Evolutionary conservation across 768 basidiomycete species (phyloP), one percentile per base, ranked within the genome.

Genomic region (Lactifluus subvellereus): DNA sequence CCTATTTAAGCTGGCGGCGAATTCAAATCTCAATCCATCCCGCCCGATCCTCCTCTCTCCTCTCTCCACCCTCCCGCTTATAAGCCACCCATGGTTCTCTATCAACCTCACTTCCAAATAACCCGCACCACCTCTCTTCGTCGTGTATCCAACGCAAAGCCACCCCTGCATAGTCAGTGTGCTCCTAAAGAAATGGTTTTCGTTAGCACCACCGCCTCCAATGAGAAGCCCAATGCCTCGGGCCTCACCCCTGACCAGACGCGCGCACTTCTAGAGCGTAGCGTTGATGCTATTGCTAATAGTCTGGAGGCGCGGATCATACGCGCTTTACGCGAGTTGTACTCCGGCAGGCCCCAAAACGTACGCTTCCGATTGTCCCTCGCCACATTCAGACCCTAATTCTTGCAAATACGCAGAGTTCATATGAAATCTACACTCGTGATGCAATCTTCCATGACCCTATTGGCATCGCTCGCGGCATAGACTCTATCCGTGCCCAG

Each of bases 391-490:
- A 48, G 20, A 16, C 54, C 14, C 27, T 35, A 30, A 35, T 3
- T 30, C 18, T 42, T 14, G 9, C 7, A 30, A 9, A 43, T 22
- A 22, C 18, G 1, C 57, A 80, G 80, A 70, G 59, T n/a, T 75
- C 80, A 4, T 81, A 81, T 62, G 69, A 72, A 59, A 73, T 80
- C 9, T 81, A 80, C 55, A 65, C 76, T 11, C 63, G 69, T 18
- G 70, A 80, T 38, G 78, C 78, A 0, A 69, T 77, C 57, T 81
- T 82, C 64, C 61, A 55, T 59, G 79, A 80, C 64, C 79, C 78
- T 13, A 67, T 80, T 50, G 79, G 80, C 42, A 77, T 79, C 49
- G 76, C 79, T 10, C 69, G 75, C 32, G 80, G 78, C 4, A 49
- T 72, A 13, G 71, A 72, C 35, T 73, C 79, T 10, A 77, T 80